Evolutionary conservation across 306 rosid genomes (phyloP), one percentile per base, ranked within the genome.

Genomic region (Cucurbita maxima): DNA sequence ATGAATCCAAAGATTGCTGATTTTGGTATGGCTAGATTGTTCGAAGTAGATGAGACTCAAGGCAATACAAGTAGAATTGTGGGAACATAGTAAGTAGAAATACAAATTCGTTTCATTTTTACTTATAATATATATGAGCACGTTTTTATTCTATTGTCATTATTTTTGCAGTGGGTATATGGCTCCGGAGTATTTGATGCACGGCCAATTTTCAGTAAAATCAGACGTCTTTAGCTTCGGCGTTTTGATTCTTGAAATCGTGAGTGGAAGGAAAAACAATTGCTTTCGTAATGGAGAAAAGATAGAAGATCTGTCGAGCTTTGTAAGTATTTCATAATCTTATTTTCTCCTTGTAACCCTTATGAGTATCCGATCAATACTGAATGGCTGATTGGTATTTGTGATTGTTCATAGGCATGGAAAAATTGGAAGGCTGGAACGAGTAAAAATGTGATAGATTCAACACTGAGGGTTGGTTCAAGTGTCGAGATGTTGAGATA

Each of bases 21-120:
- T 78, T 90, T 90, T 81, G 95, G 97, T 3, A 85, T 85, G 90
- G 95, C 95, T n/a, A 88, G 75, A 66, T 81, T 85, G 37, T 81
- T 85, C 48, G 76, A 38, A 5, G 84, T 38, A 1, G 85, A 84
- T 22, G 86, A 85, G 37, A 79, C 79, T 51, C 84, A 84, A 78
- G 89, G 79, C 8, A 85, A 75, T 63, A 90, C 95, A 0, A 67
- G 71, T 48, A 78, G 78, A 51, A 77, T 90, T 22, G 92, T 84
- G 52, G 97, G 95, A 20, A 90, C 92, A 3, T 85, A 37, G 95
- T 90, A 87, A 84, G 95, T 78, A 51, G 34, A 47, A 40, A 0
- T 61, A 25, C 15, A 38, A 1, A 12, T 7, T 36, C 10, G 25
- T 63, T 63, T 63, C 8, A 15, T 8, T 63, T 40, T 40, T 40